Base-by-base conservation (phyloP, 2,329 filamentous ascomycete species). In the Ophiosphaerella narmari region DNA sequence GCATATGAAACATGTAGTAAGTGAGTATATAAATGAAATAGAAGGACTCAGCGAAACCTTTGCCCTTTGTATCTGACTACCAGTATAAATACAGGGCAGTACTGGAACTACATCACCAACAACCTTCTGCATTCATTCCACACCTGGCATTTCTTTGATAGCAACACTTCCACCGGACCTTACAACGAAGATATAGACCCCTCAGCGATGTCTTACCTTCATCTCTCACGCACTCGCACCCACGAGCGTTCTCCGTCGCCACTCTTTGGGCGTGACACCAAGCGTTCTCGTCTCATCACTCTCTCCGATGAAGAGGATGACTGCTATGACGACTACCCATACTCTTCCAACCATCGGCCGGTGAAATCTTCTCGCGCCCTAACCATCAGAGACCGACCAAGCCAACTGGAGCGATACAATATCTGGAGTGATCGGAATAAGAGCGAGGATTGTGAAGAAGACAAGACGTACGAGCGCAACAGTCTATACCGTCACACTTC, bases 341-440 rank as follows among this genome's bases (percentile, higher is more conserved):
- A 65, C 48, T 52, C 42, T 64, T 21, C 62, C 63, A 21, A 55
- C 26, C 55, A 58, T 46, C 55, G 51, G 8, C 48, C 54, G 9
- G 42, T 40, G 33, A 55, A 61, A 41, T 46, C 58, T n/a, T 68
- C 62, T 7, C 65, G 62, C 36, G 59, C 66, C 42, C 55, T 69
- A 9, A 63, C 63, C 35, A 50, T 65, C 35, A 66, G 62, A 46
- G 36, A 58, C 40, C 57, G 62, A 31, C 64, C 68, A 40, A 59
- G 55, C 41, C 59, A 63, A 40, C 55, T 69, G 14, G 65, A 70
- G 49, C 68, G 68, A 44, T 71, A 67, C 59, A 68, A 68, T 48
- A 55, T 71, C 55, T 68, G 64, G 61, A 61, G 57, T 14, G 54
- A 57, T 39, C 48, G 50, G 7, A 38, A 50, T 13, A 35, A 46